Conservation (phyloP, 2,329 filamentous ascomycete genomes). For the Colletotrichum cereale region DNA sequence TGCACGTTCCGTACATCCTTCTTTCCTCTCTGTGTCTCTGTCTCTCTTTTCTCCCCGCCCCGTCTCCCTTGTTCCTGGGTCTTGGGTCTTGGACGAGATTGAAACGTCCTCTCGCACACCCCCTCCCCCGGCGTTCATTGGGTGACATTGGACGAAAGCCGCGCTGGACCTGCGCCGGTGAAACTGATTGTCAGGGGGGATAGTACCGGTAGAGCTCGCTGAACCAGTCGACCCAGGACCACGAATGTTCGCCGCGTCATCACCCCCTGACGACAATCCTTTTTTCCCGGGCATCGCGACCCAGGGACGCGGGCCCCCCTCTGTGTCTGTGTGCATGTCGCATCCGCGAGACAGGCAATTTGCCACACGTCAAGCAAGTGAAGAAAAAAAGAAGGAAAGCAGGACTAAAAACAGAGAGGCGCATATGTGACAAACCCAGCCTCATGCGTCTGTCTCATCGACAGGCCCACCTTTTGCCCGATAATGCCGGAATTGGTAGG, state of each 20-base stretch:
- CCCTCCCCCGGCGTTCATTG: background rate
- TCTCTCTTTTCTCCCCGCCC: background rate
- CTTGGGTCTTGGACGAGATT: background rate
- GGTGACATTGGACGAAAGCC: slow-evolving; percentile 5
- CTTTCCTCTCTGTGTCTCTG: background rate
- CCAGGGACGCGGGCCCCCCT: background rate
- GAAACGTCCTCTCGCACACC: background rate
- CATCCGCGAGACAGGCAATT: slow-evolving; percentile 19
- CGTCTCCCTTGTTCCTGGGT: background rate
- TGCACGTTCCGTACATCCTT: background rate
- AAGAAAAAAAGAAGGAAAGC: background rate
- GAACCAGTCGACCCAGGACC: background rate
- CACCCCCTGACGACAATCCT: background rate
- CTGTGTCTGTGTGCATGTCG: background rate
- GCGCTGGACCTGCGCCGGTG: slow-evolving; percentile 10
- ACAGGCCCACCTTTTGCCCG: background rate
- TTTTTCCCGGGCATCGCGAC: background rate
- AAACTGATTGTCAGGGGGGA: slow-evolving; percentile 26
- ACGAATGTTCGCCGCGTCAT: background rate
- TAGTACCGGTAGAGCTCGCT: background rate
- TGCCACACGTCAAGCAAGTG: slow-evolving; percentile 29
- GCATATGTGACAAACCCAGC: background rate
- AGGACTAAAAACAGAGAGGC: background rate
- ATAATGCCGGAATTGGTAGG: background rate
- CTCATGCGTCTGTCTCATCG: background rate